Evolutionary conservation across 2,329 filamentous ascomycete genomes (phyloP).

Genomic region (Ramularia collo-cygni): DNA sequence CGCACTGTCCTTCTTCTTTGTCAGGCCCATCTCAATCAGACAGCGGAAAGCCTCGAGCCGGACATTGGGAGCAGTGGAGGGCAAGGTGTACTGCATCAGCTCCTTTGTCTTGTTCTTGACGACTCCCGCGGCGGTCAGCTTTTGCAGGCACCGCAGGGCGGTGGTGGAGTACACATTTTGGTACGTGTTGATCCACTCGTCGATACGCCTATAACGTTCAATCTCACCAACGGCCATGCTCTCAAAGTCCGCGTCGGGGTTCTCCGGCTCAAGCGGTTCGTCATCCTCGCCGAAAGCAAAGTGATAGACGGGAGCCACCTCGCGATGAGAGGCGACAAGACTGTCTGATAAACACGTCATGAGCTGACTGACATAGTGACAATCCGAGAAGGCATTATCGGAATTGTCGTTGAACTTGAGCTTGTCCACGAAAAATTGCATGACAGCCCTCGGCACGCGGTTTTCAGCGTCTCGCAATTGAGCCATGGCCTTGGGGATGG

Average conservation of each 20-base stretch:
- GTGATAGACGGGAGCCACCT: constrained; percentile 21
- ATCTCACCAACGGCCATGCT: constrained; percentile 54
- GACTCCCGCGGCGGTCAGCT: constrained; percentile 48
- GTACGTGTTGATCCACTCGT: constrained; percentile 61
- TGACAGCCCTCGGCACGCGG: constrained; percentile 70
- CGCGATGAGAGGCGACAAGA: constrained; percentile 36
- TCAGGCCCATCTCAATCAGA: constrained; percentile 50
- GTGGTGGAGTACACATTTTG: constrained; percentile 58
- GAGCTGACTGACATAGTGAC: constrained; percentile 77
- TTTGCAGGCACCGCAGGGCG: constrained; percentile 53
- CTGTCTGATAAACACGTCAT: constrained; percentile 58
- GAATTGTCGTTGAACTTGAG: constrained; percentile 92
- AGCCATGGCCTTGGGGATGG: constrained; percentile 75
- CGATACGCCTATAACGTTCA: constrained; percentile 56
- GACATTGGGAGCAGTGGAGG: constrained; percentile 54
- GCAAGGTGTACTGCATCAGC: constrained; percentile 55
- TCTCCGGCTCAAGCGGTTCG: constrained; percentile 34
- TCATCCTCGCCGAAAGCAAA: constrained; percentile 41
- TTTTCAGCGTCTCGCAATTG: constrained; percentile 68
- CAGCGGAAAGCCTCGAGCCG: constrained; percentile 54
- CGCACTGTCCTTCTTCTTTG: constrained; percentile 37
- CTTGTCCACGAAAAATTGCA: constrained; percentile 80
- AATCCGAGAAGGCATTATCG: constrained; percentile 79
- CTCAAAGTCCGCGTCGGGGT: constrained; percentile 48
- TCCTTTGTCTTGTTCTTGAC: constrained; percentile 48